These are phyloP conservation scores for Scytalidium lignicola DNA, from an alignment of 2,329 filamentous ascomycete genomes.

Conservation along the genomic window DNA sequence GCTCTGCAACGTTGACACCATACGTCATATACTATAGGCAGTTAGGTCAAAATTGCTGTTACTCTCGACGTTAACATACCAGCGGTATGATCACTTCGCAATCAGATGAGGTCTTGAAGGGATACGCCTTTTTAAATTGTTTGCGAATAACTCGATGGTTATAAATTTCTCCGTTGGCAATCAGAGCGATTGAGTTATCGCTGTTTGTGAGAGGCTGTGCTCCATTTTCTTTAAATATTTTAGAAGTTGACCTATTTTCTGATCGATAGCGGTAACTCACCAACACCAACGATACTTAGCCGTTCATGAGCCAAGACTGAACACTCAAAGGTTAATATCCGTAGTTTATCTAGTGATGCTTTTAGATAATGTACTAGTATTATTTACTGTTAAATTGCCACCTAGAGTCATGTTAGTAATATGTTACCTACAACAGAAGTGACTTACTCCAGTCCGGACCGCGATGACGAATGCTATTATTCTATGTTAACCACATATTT, in stretches of 20 bases:
- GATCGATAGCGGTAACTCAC: slow-evolving; percentile 45
- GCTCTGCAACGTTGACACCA: slow-evolving; percentile 84
- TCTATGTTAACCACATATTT: slow-evolving; percentile 34
- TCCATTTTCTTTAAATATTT: slow-evolving; percentile 75
- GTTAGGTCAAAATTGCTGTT: background rate
- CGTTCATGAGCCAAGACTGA: slow-evolving; percentile 93
- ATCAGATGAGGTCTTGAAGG: slow-evolving; percentile 98
- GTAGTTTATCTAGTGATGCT: background rate
- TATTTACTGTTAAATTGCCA: slow-evolving; percentile 82
- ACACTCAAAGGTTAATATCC: slow-evolving; percentile 22
- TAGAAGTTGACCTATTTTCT: slow-evolving; percentile 2
- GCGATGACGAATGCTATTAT: slow-evolving; percentile 78
- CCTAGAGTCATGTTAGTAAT: slow-evolving; percentile 49
- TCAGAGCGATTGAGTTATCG: slow-evolving; percentile 81
- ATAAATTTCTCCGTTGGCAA: slow-evolving; percentile 99
- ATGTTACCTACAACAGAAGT: background rate
- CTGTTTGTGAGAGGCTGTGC: slow-evolving; percentile 93
- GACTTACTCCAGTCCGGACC: slow-evolving; percentile 97
- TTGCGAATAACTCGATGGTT: slow-evolving; percentile 97
- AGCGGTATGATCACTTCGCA: slow-evolving; percentile 98
- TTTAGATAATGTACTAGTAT: slow-evolving; percentile 65
- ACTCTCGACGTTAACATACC: slow-evolving; percentile 58
- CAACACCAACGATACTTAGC: slow-evolving; percentile 94
- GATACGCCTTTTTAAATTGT: slow-evolving; percentile 73
- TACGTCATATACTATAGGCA: slow-evolving; percentile 75